Conservation (phyloP, 1,284 basidiomycete species). For the Tilletia horrida region DNA sequence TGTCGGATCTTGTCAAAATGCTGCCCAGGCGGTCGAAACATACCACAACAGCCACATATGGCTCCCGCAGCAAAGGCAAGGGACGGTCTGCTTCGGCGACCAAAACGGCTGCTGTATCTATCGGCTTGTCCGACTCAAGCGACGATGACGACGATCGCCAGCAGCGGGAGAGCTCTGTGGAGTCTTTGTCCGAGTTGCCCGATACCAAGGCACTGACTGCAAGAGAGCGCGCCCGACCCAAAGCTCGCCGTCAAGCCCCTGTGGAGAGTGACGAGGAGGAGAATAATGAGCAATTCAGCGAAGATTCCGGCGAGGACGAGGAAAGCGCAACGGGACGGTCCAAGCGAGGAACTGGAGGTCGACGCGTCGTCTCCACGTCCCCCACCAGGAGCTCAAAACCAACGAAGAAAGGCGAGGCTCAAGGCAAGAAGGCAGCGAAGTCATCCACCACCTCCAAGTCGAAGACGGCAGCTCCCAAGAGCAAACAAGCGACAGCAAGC, state of each 20-base stretch:
- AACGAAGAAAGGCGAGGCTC: not conserved
- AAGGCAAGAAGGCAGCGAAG: not conserved
- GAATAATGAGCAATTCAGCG: not conserved
- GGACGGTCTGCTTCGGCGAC: not conserved
- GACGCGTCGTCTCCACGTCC: not conserved
- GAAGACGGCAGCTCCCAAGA: not conserved
- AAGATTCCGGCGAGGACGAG: slow-evolving; percentile 1
- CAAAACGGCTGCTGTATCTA: not conserved
- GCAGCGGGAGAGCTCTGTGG: not conserved
- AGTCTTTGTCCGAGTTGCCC: not conserved
- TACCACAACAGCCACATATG: not conserved
- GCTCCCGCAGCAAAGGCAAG: not conserved
- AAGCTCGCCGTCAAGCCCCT: too few relatives aligned
- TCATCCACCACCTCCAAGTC: not conserved
- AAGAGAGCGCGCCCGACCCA: too few relatives aligned
- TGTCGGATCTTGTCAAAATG: slow-evolving; percentile 1
- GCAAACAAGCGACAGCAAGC: too few relatives aligned
- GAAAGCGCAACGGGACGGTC: not conserved
- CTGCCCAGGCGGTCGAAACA: not conserved
- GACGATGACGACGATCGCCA: not conserved
- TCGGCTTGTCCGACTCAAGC: too few relatives aligned
- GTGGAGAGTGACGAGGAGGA: not conserved
- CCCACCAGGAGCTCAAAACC: not conserved
- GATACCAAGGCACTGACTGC: not conserved
- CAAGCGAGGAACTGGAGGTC: too few relatives aligned